Base-by-base conservation (phyloP, 345 rosid species). In the Kandelia obovata region DNA sequence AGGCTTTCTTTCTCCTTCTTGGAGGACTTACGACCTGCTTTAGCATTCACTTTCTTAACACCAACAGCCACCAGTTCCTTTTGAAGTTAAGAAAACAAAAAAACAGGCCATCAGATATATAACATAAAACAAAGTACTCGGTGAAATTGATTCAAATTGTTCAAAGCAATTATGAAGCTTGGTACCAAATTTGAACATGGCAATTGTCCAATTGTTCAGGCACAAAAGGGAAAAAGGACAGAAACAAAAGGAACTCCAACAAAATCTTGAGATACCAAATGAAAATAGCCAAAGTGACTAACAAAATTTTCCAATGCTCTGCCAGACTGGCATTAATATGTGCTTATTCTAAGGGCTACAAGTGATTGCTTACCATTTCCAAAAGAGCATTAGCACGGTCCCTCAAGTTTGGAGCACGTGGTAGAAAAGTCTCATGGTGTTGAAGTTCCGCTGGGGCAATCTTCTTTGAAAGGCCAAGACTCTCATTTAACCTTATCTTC, bases 391-490 rank as follows among this genome's bases (percentile, higher is more conserved):
- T 89, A 62, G 98, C 98, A 72, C 99, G 98, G 78, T 95, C 99
- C 81, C 85, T 90, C 80, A 95, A 77, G 75, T 96, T 96, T 34
- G 99, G 99, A 26, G 98, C 99, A 71, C 99, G 97, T 5, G 99
- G 98, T 61, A 96, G 80, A 81, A 96, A 96, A 56, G 99, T 96
- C 85, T 96, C 99, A 68, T 96, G 99, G 80, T 96, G 99, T 51
- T 96, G 99, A 71, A 96, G 96, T 82, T 90, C 99, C 16, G 73
- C 98, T 27, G 99, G 99, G 79, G 99, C 99, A 80, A 96, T 86
- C 91, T 96, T 96, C 83, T 90, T 96, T 0, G 81, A 73, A 71
- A 96, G 98, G 66, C 99, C 94, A 70, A 96, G 96, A 74, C 85
- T 81, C 65, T 87, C 98, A 80, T 92, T 98, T 85, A 90, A 79